Base-by-base conservation (phyloP, 2,329 filamentous ascomycete genomes). In the Talaromyces sp. region DNA sequence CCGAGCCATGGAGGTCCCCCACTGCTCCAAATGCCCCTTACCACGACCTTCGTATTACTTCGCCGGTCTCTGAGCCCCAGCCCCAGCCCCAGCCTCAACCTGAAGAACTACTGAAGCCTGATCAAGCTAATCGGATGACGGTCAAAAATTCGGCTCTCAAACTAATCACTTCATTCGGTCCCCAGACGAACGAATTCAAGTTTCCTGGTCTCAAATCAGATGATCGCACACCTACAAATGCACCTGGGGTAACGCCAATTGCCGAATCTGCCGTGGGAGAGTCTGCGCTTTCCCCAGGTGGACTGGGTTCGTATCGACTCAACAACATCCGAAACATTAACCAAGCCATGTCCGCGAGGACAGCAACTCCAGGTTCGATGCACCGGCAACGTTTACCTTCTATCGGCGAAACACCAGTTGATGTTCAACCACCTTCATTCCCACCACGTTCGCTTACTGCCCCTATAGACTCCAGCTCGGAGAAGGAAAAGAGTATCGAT, bases 1-100 rank as follows among this genome's bases (percentile, higher is more conserved):
- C 89, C 0, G 91, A 95, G 72, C 89, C 91, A 1, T 97, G 92
- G 93, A 85, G 88, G 21, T 96, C 93, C 9, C 92, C 93, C 10
- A 88, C 89, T 2, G 90, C 91, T 26, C 83, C 88, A 68, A 81
- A 84, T 65, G 82, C 81, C 10, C 68, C 57, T 79, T 83, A 71
- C 65, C 64, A 66, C 14, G 70, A 74, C 13, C 59, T 68, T 1
- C 66, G 70, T 35, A 55, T 66, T 21, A 62, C 63, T 27, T 66
- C 66, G 29, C 68, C 86, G 76, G 70, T 81, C 89, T 90, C 70
- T 86, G 89, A 17, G 84, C 55, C 58, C 14, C 56, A 49, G 38
- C 62, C 71, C 49, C 63, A 64, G 10, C 66, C 68, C 31, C 38
- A 41, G n/a, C n/a, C n/a, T 27, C 26, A 27, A n/a, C 13, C 9